Percentiles rank a stretch among this genome's conserved stretches.
phyloP scores from a whole-genome alignment of 305 asterid genomes.

The Solanum hybrid region DNA sequence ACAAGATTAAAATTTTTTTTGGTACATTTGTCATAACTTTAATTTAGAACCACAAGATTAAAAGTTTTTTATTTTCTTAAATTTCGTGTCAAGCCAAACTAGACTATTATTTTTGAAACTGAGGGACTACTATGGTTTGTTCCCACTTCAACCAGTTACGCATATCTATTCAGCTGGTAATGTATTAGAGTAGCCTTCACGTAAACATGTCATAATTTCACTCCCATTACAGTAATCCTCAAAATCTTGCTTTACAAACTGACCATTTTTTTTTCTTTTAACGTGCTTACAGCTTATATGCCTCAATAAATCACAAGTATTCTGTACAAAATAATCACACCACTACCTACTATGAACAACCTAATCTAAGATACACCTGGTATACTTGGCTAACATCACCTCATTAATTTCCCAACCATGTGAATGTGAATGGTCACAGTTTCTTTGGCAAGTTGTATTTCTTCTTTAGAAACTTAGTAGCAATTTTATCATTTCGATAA shows the following conservation, averaged over 20 bases:
- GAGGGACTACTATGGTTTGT: neutral
- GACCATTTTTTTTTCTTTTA: neutral
- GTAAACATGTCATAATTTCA: neutral
- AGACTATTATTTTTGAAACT: neutral
- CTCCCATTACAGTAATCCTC: neutral
- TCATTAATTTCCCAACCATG: neutral
- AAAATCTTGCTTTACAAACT: neutral
- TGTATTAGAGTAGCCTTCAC: neutral
- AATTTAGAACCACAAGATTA: neutral
- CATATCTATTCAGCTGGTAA: neutral
- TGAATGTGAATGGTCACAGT: constrained; percentile 9
- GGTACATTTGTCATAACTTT: neutral
- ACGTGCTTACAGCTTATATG: neutral
- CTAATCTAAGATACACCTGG: neutral
- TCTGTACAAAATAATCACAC: neutral
- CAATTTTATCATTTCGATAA: constrained; percentile 52
- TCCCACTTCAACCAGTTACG: neutral
- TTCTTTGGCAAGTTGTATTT: constrained; percentile 47
- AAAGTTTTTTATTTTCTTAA: neutral
- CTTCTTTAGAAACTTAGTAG: constrained; percentile 61
- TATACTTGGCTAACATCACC: neutral
- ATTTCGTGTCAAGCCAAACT: neutral
- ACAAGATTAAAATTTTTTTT: too few relatives aligned
- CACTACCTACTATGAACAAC: neutral
- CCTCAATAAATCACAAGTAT: neutral